Conservation (phyloP, 2,329 filamentous ascomycete species). For the Ceratocystis lukuohia region DNA sequence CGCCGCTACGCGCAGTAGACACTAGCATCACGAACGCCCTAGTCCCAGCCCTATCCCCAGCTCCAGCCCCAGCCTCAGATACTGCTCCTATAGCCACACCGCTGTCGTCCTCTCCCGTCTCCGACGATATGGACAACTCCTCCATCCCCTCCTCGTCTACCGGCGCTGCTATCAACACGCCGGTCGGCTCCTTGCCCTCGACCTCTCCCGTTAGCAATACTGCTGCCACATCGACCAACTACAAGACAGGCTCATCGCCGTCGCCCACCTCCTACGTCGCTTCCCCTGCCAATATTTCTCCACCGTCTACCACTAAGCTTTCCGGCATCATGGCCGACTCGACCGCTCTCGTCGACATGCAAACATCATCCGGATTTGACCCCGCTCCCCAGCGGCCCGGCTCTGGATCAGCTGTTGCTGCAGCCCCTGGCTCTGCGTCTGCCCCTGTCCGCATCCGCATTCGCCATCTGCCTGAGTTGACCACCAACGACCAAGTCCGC, state of each 20-base stretch:
- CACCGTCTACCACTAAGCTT: background rate
- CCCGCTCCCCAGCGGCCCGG: constrained; percentile 16
- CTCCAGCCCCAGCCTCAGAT: background rate
- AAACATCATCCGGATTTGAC: constrained; percentile 12
- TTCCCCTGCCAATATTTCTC: background rate
- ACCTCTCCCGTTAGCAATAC: constrained; percentile 10
- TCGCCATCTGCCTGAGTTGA: constrained; percentile 14
- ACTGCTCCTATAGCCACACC: background rate
- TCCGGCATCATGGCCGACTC: constrained; percentile 17
- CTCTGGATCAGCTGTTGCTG: no score
- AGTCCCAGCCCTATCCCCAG: background rate
- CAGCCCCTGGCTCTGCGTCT: no score
- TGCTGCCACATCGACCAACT: background rate
- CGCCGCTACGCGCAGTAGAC: no score
- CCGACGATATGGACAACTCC: background rate
- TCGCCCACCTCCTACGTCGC: background rate
- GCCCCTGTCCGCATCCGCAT: constrained; percentile 11
- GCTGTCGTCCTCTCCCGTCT: background rate
- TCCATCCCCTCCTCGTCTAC: background rate
- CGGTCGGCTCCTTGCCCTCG: constrained; percentile 1
- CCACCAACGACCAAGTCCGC: constrained; percentile 10
- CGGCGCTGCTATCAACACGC: constrained; percentile 3
- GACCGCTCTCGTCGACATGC: background rate
- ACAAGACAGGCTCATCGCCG: background rate
- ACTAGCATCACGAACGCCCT: background rate